Evolutionary conservation across 306 rosid genomes (phyloP).

Genomic region (Medicago truncatula): MtrunA17r5.0-ANR NC_053044.1:47290001-47290500

Average conservation of each 20-base stretch:
- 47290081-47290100: too few relatives aligned
- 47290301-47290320: constrained; percentile 23
- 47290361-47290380: not conserved
- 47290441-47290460: constrained; percentile 20
- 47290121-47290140: too few relatives aligned
- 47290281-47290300: constrained; percentile 10
- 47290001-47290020: constrained; percentile 2
- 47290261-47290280: constrained; percentile 12
- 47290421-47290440: not conserved
- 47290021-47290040: not conserved
- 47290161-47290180: too few relatives aligned
- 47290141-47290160: too few relatives aligned
- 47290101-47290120: too few relatives aligned
- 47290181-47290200: too few relatives aligned
- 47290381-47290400: not conserved
- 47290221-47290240: constrained; percentile 14
- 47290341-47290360: constrained; percentile 20
- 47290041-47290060: not conserved
- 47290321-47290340: constrained; percentile 36
- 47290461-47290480: constrained; percentile 60
- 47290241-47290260: constrained; percentile 13
- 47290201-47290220: constrained; percentile 22
- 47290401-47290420: too few relatives aligned
- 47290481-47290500: constrained; percentile 52
- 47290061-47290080: not conserved